Conservation (phyloP, 2,329 filamentous ascomycete genomes). For the Aspergillaceae sp. region DNA sequence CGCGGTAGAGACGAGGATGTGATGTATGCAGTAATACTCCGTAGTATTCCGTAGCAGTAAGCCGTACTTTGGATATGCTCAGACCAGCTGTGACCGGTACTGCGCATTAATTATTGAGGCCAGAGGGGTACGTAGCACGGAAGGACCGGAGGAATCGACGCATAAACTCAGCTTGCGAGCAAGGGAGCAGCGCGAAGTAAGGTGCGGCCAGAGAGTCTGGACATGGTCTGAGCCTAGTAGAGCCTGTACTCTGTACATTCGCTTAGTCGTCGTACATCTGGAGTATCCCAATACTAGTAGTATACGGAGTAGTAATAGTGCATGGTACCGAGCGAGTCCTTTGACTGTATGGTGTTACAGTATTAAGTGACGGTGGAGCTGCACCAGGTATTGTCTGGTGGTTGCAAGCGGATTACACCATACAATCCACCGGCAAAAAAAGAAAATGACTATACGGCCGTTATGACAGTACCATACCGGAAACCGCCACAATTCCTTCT, state of each 20-base stretch:
- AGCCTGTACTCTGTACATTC: background rate
- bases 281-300: background rate
- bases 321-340: too few relatives aligned
- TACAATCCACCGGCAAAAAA: slow-evolving; percentile 3
- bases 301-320: background rate
- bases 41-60: background rate
- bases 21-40: background rate
- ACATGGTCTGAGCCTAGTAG: background rate
- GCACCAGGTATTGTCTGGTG: background rate
- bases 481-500: slow-evolving; percentile 1
- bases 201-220: too few relatives aligned
- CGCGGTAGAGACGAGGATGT: background rate
- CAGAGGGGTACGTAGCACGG: background rate
- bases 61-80: background rate
- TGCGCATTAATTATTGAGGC: background rate
- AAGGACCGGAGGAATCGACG: too few relatives aligned
- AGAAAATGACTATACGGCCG: slow-evolving; percentile 10
- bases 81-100: background rate
- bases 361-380: slow-evolving; percentile 7
- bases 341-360: background rate
- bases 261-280: too few relatives aligned
- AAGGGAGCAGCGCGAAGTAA: background rate
- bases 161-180: background rate
- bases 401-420: background rate
- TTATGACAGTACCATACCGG: slow-evolving; percentile 16